Evolutionary conservation across 139 green algal species (phyloP).

Genomic region (Chlorella sorokiniana): DNA sequence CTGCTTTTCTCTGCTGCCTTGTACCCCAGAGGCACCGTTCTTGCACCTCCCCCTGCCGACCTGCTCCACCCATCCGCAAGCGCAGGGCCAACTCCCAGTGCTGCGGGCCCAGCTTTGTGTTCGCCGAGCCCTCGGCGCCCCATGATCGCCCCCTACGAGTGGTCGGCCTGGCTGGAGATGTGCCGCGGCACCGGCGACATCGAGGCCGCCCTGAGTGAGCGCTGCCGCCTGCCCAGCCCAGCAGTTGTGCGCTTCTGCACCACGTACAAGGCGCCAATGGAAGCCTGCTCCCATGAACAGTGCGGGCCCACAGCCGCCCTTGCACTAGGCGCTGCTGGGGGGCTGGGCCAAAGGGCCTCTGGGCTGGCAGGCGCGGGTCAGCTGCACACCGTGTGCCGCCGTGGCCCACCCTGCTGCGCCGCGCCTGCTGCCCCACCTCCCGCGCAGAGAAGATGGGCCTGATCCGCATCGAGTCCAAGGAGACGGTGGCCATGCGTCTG

Average conservation of each 20-base stretch:
- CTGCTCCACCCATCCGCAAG: too few species aligned
- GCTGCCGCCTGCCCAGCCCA: neutral
- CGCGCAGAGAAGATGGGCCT: slow-evolving; percentile 30
- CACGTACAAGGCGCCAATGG: too few species aligned
- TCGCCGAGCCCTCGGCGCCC: neutral
- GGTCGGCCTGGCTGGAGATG: slow-evolving; percentile 7
- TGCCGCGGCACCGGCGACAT: neutral
- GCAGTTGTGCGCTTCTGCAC: too few species aligned
- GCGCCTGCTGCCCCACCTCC: neutral
- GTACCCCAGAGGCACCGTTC: neutral
- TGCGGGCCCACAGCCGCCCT: too few species aligned
- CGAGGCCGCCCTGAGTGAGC: slow-evolving; percentile 23
- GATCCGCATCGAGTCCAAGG: slow-evolving; percentile 10
- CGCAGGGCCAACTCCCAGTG: neutral
- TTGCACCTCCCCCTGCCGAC: neutral
- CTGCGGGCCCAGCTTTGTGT: neutral
- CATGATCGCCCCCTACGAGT: slow-evolving; percentile 15
- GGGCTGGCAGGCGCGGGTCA: too few species aligned
- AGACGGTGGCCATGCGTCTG: neutral
- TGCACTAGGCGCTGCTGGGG: too few species aligned
- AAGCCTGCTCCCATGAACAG: too few species aligned
- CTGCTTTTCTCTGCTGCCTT: neutral
- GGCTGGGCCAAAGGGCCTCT: too few species aligned
- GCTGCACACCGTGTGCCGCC: too few species aligned
- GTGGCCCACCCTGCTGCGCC: too few species aligned